Conservation (phyloP, 2,329 filamentous ascomycete genomes). For the Talaromyces sp. region DNA sequence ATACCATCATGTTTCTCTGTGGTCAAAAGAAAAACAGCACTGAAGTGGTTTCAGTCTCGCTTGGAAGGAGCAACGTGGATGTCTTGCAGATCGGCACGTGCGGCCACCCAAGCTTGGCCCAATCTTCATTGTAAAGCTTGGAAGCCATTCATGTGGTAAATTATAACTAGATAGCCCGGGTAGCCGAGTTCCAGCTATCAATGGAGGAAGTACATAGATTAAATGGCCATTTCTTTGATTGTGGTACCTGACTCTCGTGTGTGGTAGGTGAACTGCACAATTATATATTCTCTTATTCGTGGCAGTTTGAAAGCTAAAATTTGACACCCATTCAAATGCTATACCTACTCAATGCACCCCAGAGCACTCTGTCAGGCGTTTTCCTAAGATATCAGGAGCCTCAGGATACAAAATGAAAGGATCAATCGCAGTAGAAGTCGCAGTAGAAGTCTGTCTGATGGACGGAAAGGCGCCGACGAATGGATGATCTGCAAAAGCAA, state of each 20-base stretch:
- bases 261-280: too few relatives aligned
- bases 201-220: too few relatives aligned
- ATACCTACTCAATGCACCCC: too few relatives aligned
- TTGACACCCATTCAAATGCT: too few relatives aligned
- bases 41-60: background rate
- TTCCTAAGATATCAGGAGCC: background rate
- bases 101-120: background rate
- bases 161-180: background rate
- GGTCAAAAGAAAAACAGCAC: background rate
- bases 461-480: background rate
- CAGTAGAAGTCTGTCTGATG: background rate
- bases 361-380: too few relatives aligned
- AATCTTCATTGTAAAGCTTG: background rate
- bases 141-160: background rate
- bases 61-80: background rate
- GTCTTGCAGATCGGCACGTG: background rate
- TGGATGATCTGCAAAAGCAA: background rate
- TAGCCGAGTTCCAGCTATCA: background rate
- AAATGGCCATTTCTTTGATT: too few relatives aligned
- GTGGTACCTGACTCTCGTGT: too few relatives aligned
- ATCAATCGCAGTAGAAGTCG: background rate
- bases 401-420: background rate
- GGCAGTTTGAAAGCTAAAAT: too few relatives aligned
- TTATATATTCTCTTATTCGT: too few relatives aligned
- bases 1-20: background rate